phyloP scores from a whole-genome alignment of 1,139 yeast genomes.

The Meyerozyma sp. region DNA sequence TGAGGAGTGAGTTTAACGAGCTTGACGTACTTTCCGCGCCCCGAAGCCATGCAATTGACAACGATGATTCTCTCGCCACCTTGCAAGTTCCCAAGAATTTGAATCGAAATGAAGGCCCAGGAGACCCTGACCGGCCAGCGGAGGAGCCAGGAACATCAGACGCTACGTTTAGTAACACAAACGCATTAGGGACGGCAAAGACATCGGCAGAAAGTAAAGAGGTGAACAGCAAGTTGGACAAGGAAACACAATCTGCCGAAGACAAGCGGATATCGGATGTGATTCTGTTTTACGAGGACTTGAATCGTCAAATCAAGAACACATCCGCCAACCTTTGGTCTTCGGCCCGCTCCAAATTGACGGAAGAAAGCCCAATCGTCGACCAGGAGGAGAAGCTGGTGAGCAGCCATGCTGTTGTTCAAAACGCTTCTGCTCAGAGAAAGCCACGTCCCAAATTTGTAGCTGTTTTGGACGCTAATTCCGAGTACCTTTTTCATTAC shows the following conservation, averaged over 20 bases:
- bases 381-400: neutral
- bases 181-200: neutral
- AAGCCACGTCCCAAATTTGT: neutral
- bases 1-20: neutral
- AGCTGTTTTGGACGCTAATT: neutral
- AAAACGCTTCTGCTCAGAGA: neutral
- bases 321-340: neutral
- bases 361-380: neutral
- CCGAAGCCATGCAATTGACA: neutral
- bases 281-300: neutral
- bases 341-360: neutral
- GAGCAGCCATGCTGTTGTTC: neutral
- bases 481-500: neutral
- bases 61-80: constrained; percentile 1
- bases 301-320: neutral
- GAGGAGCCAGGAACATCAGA: neutral
- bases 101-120: neutral
- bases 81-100: neutral
- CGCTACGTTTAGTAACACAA: neutral
- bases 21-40: neutral
- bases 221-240: too few species aligned
- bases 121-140: neutral
- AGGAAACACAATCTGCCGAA: too few species aligned
- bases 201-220: too few species aligned
- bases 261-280: neutral